These are phyloP conservation scores for Lactarius psammicola DNA, from an alignment of 768 basidiomycete species.

Conservation along the genomic window DNA sequence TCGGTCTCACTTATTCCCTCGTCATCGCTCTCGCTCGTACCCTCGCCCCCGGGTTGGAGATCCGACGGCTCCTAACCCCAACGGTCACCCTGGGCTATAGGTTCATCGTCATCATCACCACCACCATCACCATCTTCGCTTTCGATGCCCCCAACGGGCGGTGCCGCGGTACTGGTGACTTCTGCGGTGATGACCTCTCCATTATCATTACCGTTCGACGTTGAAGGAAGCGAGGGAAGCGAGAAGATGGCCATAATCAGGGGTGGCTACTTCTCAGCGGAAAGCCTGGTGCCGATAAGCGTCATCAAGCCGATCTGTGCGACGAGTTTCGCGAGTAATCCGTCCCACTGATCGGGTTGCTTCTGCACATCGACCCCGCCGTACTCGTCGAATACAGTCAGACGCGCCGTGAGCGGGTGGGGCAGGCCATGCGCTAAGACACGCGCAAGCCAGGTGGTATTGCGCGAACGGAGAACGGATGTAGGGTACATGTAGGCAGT, in stretches of 20 bases:
- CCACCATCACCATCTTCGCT: neutral
- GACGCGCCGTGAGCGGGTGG: conserved; percentile 30
- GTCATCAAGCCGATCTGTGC: conserved; percentile 46
- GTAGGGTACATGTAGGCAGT: conserved; percentile 28
- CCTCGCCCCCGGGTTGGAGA: neutral
- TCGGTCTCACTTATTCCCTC: conserved; percentile 14
- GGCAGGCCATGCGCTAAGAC: conserved; percentile 39
- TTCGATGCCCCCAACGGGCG: neutral
- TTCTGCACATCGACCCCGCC: conserved; percentile 28
- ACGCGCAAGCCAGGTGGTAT: conserved; percentile 38
- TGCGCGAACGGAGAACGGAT: conserved; percentile 32
- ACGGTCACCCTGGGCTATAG: neutral
- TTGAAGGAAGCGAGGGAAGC: neutral
- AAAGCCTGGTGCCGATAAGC: neutral
- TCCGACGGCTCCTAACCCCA: neutral
- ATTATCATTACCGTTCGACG: neutral
- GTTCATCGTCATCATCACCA: too few relatives aligned
- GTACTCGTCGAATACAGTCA: conserved; percentile 30
- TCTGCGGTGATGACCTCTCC: neutral
- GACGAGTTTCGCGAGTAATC: conserved; percentile 41
- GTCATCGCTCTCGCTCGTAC: conserved; percentile 6
- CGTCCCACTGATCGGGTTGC: conserved; percentile 33
- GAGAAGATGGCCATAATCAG: neutral
- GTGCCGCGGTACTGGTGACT: neutral
- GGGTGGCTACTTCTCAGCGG: neutral